Conservation (phyloP, 805 yeast species). For the Teunomyces funiuensis region DNA sequence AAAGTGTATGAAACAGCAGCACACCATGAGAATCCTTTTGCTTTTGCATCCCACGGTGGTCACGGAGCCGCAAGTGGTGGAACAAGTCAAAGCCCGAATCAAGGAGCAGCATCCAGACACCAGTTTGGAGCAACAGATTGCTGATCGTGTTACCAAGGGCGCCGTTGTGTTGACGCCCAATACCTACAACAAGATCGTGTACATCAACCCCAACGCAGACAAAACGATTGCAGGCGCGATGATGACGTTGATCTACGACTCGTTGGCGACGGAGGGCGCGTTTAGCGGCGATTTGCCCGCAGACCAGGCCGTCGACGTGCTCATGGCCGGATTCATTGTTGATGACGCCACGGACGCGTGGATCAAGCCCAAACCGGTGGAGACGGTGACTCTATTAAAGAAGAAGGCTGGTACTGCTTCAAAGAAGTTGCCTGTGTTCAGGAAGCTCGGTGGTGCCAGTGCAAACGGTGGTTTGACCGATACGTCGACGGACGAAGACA, state of each 20-base stretch:
- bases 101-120: constrained; percentile 25
- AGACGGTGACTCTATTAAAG: constrained; percentile 28
- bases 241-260: constrained; percentile 37
- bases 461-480: constrained; percentile 40
- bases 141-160: constrained; percentile 56
- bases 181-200: constrained; percentile 46
- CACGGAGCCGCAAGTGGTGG: constrained; percentile 51
- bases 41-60: constrained; percentile 69
- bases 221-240: constrained; percentile 48
- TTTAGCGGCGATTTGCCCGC: constrained; percentile 54
- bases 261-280: constrained; percentile 45
- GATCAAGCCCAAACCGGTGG: constrained; percentile 50
- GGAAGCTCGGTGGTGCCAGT: constrained; percentile 9
- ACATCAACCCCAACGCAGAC: constrained; percentile 54
- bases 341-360: constrained; percentile 43
- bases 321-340: constrained; percentile 63
- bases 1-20: neutral
- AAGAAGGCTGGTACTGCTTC: constrained; percentile 13
- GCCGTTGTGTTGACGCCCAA: constrained; percentile 37
- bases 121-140: constrained; percentile 46
- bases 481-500: constrained; percentile 41
- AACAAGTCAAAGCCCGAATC: constrained; percentile 34
- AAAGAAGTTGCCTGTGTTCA: constrained; percentile 21
- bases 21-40: constrained; percentile 33
- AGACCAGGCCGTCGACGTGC: constrained; percentile 57